Base-by-base conservation (phyloP, 768 basidiomycete genomes). In the Pulveroboletus sp. region DNA sequence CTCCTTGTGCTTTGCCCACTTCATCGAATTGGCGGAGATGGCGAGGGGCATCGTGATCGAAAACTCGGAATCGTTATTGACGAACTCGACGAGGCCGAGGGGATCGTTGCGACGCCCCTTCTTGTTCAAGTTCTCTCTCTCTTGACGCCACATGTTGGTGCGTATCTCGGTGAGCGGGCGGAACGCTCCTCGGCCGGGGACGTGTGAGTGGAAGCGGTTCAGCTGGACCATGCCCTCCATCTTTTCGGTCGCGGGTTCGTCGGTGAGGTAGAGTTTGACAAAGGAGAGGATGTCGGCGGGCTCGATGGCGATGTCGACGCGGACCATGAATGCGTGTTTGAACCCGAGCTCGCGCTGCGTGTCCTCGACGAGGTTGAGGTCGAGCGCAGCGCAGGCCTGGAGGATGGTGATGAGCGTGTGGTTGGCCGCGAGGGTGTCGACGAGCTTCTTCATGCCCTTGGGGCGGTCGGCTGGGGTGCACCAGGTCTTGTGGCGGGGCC, bases 31-130 rank as follows among this genome's bases (percentile, higher is more conserved):
- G 8, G 44, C 5, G 22, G 26, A 17, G 16, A 55, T 20, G 8
- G 44, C 44, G 5, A 59, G 32, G 6, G 44, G 57, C 1, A 31
- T n/a, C 8, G 53, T 59, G 27, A 49, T 45, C 3, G 46, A 58
- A 37, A 58, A 45, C 6, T 55, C 53, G 7, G 45, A 55, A 42
- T 55, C 53, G 26, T 58, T 55, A 16, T 59, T 59, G 41, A 59
- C 50, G 32, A 58, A 59, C 17, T 59, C 56, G 6, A 58, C 12
- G 1, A 58, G 40, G 6, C 56, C 57, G 20, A 58, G 45, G 6
- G 52, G 56, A 6, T 48, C 35, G 17, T 20, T 20, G 3, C 42
- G 43, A 12, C 10, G 30, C 1, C 9, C 19, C 5, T 29, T n/a
- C 2, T 14, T 32, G 14, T 37, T 31, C 1, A 42, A 31, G 6